Evolutionary conservation across 805 yeast genomes (phyloP), one percentile per base, ranked within the genome.

Genomic region (Torulaspora delbrueckii): DNA sequence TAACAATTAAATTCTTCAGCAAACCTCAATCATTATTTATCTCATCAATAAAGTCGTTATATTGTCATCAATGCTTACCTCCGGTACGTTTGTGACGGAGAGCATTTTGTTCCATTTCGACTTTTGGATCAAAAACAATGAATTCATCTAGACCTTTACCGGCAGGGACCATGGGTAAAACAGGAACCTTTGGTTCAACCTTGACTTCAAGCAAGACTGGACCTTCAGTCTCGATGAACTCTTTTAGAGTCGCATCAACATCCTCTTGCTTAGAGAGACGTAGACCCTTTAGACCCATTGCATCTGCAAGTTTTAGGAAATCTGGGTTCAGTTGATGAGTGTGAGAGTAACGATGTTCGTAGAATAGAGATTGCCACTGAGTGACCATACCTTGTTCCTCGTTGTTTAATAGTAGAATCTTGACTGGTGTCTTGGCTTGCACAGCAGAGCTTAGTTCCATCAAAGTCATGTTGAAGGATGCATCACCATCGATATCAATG

Each of bases 321-420:
- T 93, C 84, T 46, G 99, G 99, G 69, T 93, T 93, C 48, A 77
- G 65, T 73, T 93, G 99, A 72, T 93, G 98, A 19, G 99, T 91
- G 71, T 93, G 98, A n/a, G 97, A 78, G 69, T 87, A 93, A 71
- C 99, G 82, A 71, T 91, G 91, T 68, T 91, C 96, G 71, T 93
- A 93, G 76, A 93, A 93, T 51, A 93, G 74, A 9, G 96, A 85
- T 74, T 93, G 99, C 99, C 99, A 93, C 70, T 93, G 99, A 10
- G 98, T 91, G 46, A 93, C 99, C 99, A 93, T 93, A 65, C 99
- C 99, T 74, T 93, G 99, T 74, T 93, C 99, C 73, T 91, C 98
- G 69, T 93, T 93, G 72, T 93, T 93, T 65, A 93, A 75, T 46
- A 93, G 82, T 66, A 88, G 76, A 50, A 87, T 78, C 75, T 93